Conservation (phyloP, 148 eudicot genomes). For the Gaultheria prostrata region DNA sequence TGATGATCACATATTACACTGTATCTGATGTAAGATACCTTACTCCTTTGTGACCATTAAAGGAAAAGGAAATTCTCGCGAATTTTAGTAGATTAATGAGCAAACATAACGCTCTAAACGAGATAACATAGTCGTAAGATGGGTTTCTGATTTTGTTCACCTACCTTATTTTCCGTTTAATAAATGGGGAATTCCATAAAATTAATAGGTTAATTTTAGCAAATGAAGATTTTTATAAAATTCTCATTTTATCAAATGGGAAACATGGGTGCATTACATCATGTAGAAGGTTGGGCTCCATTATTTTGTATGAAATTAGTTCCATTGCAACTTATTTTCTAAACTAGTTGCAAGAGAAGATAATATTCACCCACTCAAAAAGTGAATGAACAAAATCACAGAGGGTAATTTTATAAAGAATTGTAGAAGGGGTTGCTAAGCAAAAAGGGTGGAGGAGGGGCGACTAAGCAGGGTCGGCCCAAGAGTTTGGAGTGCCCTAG, state of each 20-base stretch:
- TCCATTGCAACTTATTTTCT: not conserved
- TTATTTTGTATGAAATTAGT: not conserved
- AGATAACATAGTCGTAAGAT: not conserved
- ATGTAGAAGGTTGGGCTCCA: not conserved
- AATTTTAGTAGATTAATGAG: not conserved
- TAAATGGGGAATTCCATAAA: too few species aligned
- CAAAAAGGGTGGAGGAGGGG: not conserved
- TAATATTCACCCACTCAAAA: not conserved
- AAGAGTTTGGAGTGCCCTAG: too few species aligned
- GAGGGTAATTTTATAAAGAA: not conserved
- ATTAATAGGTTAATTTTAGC: too few species aligned
- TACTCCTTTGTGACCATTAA: not conserved
- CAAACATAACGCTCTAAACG: not conserved
- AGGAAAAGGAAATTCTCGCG: not conserved
- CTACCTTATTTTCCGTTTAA: too few species aligned
- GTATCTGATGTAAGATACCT: too few species aligned
- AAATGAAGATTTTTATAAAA: too few species aligned
- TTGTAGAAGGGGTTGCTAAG: not conserved
- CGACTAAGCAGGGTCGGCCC: too few species aligned
- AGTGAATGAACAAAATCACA: not conserved
- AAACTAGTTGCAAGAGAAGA: not conserved
- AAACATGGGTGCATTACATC: not conserved
- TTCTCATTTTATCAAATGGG: too few species aligned
- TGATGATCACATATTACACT: not conserved
- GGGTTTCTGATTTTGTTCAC: not conserved